Percentiles rank a stretch among this genome's conserved stretches.
phyloP scores from a whole-genome alignment of 139 green algal species.

The Parachlorella kessleri region DNA sequence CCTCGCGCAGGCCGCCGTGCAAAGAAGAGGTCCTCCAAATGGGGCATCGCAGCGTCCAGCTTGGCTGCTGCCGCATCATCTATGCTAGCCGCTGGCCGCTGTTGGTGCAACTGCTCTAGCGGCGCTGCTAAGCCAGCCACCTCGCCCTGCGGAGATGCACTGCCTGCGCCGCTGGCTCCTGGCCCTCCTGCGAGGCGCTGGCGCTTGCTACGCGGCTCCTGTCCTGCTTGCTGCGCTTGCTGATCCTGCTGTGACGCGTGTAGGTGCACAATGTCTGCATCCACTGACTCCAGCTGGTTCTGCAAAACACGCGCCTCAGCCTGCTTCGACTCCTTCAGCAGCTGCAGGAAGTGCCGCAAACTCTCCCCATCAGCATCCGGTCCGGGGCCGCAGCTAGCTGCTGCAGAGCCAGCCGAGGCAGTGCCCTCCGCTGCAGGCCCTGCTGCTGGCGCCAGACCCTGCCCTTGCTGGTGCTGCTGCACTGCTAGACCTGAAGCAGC shows the following conservation, averaged over 20 bases:
- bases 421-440: not conserved
- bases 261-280: constrained; percentile 30
- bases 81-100: not conserved
- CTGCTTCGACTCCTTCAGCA: constrained; percentile 38
- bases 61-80: too few relatives aligned
- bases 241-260: too few relatives aligned
- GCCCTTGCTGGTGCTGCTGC: constrained; percentile 6
- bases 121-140: too few relatives aligned
- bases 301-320: constrained; percentile 17
- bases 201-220: too few relatives aligned
- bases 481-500: not conserved
- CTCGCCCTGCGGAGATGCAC: too few relatives aligned
- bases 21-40: constrained; percentile 47
- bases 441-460: not conserved
- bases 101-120: not conserved
- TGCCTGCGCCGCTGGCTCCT: too few relatives aligned
- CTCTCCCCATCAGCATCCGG: too few relatives aligned
- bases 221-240: too few relatives aligned
- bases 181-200: too few relatives aligned
- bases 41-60: constrained; percentile 14
- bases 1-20: too few relatives aligned
- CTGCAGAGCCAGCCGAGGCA: constrained; percentile 8
- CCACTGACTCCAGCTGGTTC: constrained; percentile 35
- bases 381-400: too few relatives aligned
- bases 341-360: constrained; percentile 49